These are phyloP conservation scores for Fusarium chaquense DNA, from an alignment of 2,329 filamentous ascomycete genomes.

Conservation along the genomic window DNA sequence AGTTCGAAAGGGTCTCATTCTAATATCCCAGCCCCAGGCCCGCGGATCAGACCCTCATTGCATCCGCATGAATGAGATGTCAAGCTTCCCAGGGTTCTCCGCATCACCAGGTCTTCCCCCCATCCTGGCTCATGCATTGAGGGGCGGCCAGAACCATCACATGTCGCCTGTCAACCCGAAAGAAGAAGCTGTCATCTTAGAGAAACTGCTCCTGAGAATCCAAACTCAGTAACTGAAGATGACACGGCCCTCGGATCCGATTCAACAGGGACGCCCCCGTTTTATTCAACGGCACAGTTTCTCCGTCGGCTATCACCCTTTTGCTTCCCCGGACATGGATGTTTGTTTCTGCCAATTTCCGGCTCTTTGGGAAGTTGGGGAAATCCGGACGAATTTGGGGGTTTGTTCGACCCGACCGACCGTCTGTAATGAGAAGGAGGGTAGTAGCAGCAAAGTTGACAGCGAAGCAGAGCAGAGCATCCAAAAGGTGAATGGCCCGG, in stretches of 20 bases:
- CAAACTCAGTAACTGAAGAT: slow-evolving; percentile 1
- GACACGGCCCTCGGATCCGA: slow-evolving; percentile 42
- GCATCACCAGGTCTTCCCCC: slow-evolving; percentile 41
- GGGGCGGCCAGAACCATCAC: slow-evolving; percentile 30
- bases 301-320: slow-evolving; percentile 39
- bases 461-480: slow-evolving; percentile 11
- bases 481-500: slow-evolving; percentile 17
- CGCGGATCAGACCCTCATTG: slow-evolving; percentile 39
- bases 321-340: slow-evolving; percentile 32
- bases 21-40: slow-evolving; percentile 13
- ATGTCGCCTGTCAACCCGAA: slow-evolving; percentile 36
- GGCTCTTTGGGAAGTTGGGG: slow-evolving; percentile 37
- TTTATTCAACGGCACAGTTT: slow-evolving; percentile 30
- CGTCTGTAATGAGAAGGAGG: not conserved
- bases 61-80: slow-evolving; percentile 40
- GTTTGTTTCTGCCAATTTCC: slow-evolving; percentile 15
- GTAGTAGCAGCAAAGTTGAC: slow-evolving; percentile 7
- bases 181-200: slow-evolving; percentile 34
- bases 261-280: slow-evolving; percentile 19
- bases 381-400: slow-evolving; percentile 39
- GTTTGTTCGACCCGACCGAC: not conserved
- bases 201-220: not conserved
- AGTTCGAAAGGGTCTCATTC: slow-evolving; percentile 1
- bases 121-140: slow-evolving; percentile 3
- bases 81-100: slow-evolving; percentile 37